Evolutionary conservation across 2,329 filamentous ascomycete genomes (phyloP), one percentile per base, ranked within the genome.

Genomic region (Drechmeria coniospora): DNA sequence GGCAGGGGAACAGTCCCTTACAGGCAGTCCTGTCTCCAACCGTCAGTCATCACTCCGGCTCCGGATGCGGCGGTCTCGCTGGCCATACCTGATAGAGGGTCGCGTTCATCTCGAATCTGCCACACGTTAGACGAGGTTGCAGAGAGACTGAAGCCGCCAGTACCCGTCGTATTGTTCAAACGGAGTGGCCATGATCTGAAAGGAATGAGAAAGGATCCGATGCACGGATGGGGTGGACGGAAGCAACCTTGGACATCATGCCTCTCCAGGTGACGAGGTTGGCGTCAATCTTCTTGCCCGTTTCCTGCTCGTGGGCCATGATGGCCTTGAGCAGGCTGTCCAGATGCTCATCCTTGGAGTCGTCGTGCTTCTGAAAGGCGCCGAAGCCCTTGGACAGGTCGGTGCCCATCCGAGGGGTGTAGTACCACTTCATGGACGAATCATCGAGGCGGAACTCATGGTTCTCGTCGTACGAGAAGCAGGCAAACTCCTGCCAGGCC

Each of bases 21-120:
- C 65, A 71, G 54, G 59, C 60, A 68, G 36, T 54, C 61, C 65
- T 70, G 20, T 6, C 20, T 11, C 5, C 10, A 11, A n/a, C n/a
- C 20, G 20, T 21, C 6, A 21, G 20, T n/a, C n/a, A n/a, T n/a
- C n/a, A n/a, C n/a, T n/a, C n/a, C n/a, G n/a, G n/a, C n/a, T n/a
- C n/a, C n/a, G n/a, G n/a, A n/a, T n/a, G n/a, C n/a, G n/a, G n/a
- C n/a, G n/a, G n/a, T n/a, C n/a, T n/a, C n/a, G n/a, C n/a, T n/a
- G n/a, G n/a, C n/a, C n/a, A n/a, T 61, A 90, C 86, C 61, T 95
- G 79, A 46, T 84, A 90, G 27, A 75, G 63, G 3, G 87, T 94
- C 26, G 83, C 87, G 49, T 94, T 93, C 84, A 98, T 93, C 50
- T 92, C 80, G 44, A 93, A 95, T 27, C 80, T 84, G 44, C 34